Evolutionary conservation across 768 basidiomycete species (phyloP), one percentile per base, ranked within the genome.

Genomic region (Tulasnella sp.): DNA sequence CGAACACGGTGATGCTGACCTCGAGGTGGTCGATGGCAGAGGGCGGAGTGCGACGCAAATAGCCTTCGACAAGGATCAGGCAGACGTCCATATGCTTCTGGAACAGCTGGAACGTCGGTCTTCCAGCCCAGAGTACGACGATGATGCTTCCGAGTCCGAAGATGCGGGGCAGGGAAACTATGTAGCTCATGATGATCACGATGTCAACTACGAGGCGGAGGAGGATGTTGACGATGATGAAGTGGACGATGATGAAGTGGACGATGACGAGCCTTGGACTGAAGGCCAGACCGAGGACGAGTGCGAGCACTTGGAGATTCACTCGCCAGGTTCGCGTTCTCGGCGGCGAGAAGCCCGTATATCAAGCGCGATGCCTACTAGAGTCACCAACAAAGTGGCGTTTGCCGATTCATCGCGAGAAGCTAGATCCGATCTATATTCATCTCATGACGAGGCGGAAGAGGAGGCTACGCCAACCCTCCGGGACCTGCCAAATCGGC

Each of bases 41-140:
- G 88, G 88, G 17, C 82, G 80, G 70, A 87, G 81, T 3, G 75
- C 89, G 3, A 75, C 75, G 30, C 86, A 91, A 64, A 71, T 83
- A 43, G 75, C 74, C 7, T 73, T 77, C 0, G 53, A 66, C 3
- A 73, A 73, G 15, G 63, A 64, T 46, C 62, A 64, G 42, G 50
- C 52, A 21, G 63, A 64, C 30, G 62, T 64, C 1, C 29, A 63
- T 9, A 31, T 34, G 42, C 74, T 76, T 61, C 77, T 84, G 65
- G 73, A 70, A 44, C 76, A 65, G 64, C 71, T 70, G 12, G 51
- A 59, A 62, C 42, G 44, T 49, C 46, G 55, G 10, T 17, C 42
- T 46, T 61, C 64, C 45, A 60, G 64, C n/a, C 54, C 59, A 27
- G 56, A 60, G 42, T 64, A 59, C 30, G 68, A 66, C 43, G 64